Evolutionary conservation across 1,284 basidiomycete species (phyloP), one percentile per base, ranked within the genome.

Genomic region (Apiotrichum sp.): DNA sequence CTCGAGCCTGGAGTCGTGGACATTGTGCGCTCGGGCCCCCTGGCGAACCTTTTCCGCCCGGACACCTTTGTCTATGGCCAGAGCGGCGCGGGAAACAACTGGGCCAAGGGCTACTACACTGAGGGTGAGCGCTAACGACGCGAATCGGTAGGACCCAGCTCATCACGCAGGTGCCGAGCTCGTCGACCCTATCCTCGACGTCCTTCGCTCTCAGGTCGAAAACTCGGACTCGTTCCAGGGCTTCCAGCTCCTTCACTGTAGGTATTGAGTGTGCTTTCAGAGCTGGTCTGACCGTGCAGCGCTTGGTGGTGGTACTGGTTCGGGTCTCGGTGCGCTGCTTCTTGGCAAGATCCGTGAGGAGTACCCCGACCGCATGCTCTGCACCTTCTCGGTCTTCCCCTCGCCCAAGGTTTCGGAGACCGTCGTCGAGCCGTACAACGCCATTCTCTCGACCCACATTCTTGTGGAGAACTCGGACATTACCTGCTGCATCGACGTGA

Each of bases 1-100:
- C 79, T 97, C 52, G 93, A 97, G 75, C 80, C 86, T n/a, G 89
- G 89, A 34, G 93, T 96, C 14, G 86, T 88, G 70, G 86, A 95
- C 68, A 82, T 77, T 39, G 72, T 80, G 57, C 71, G 81, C 56
- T 86, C 88, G 58, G 64, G 83, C 71, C 65, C 69, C 13, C 62
- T 76, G 48, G 72, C 71, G 34, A 66, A 70, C 61, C 80, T 97
- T 31, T 97, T 92, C 79, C 83, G 87, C 55, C 93, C 93, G 10
- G 92, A 95, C 73, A 93, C 91, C 3, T 95, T 84, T 71, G 77
- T 95, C 55, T 82, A 83, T 52, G 82, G 84, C 45, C 88, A 93
- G 71, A 78, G 75, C 58, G 78, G 80, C 58, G 93, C 93, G 14
- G 70, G 68, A 44, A 72, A 72, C 79, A 81, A 81, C 74, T 81